phyloP scores from a whole-genome alignment of 2,329 filamentous ascomycete species.

The Pseudocercospora fijiensis region DNA sequence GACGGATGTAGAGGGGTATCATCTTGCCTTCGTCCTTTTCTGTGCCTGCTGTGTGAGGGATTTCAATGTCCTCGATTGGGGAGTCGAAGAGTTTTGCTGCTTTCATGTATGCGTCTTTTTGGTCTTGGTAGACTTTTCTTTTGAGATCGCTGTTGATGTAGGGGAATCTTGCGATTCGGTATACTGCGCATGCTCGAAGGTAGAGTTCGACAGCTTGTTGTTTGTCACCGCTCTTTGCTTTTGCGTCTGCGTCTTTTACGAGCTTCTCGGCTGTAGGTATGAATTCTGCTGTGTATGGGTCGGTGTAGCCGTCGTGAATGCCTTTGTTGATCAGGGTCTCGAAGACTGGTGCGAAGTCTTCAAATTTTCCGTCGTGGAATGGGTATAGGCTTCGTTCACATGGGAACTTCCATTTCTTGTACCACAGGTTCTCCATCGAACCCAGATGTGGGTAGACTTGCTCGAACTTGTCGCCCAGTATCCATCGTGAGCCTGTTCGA shows the following conservation, averaged over 20 bases:
- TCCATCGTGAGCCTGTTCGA: constrained; percentile 38
- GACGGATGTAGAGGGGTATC: constrained; percentile 43
- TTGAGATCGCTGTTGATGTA: constrained; percentile 41
- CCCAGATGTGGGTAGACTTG: constrained; percentile 57
- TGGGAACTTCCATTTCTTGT: constrained; percentile 41
- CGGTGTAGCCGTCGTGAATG: constrained; percentile 43
- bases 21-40: constrained; percentile 38
- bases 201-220: constrained; percentile 37
- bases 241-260: constrained; percentile 33
- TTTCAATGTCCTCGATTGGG: constrained; percentile 42
- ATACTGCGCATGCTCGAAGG: constrained; percentile 40
- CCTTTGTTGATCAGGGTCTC: constrained; percentile 38
- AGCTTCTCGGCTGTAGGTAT: constrained; percentile 38
- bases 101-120: constrained; percentile 42
- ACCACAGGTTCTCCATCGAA: constrained; percentile 57
- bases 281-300: constrained; percentile 41
- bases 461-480: constrained; percentile 50
- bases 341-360: constrained; percentile 43
- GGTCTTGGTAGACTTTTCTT: constrained; percentile 36
- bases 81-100: constrained; percentile 38
- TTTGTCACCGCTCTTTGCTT: constrained; percentile 28
- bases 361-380: constrained; percentile 35
- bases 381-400: constrained; percentile 35
- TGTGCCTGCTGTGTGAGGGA: constrained; percentile 42
- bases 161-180: constrained; percentile 41